phyloP scores from a whole-genome alignment of 306 rosid genomes.

The Hippophae gyantsensis region DNA sequence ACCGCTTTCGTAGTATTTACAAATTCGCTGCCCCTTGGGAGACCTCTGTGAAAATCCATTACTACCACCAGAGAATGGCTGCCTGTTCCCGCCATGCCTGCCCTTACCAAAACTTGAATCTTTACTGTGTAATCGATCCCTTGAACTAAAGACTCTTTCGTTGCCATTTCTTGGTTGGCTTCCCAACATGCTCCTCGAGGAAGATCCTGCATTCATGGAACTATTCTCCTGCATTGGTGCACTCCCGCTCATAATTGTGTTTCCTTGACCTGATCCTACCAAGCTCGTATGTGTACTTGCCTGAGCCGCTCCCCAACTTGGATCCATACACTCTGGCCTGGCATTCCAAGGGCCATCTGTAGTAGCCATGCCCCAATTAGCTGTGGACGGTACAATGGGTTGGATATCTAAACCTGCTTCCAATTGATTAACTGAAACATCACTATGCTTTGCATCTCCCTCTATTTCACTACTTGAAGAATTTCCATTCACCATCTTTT shows the following conservation, averaged over 20 bases:
- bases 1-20: slow-evolving; percentile 79
- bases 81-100: slow-evolving; percentile 52
- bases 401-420: slow-evolving; percentile 15
- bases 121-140: slow-evolving; percentile 51
- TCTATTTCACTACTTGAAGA: slow-evolving; percentile 38
- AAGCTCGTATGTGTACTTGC: slow-evolving; percentile 29
- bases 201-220: slow-evolving; percentile 24
- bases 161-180: slow-evolving; percentile 48
- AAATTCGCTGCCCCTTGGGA: slow-evolving; percentile 73
- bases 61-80: slow-evolving; percentile 34
- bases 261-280: slow-evolving; percentile 34
- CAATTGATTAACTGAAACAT: slow-evolving; percentile 48
- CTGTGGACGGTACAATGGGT: slow-evolving; percentile 30
- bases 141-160: slow-evolving; percentile 40
- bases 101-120: slow-evolving; percentile 42
- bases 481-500: slow-evolving; percentile 35
- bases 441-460: slow-evolving; percentile 36
- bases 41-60: slow-evolving; percentile 44
- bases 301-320: slow-evolving; percentile 44
- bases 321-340: slow-evolving; percentile 40
- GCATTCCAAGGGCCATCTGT: slow-evolving; percentile 49
- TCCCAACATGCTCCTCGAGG: slow-evolving; percentile 25
- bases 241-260: slow-evolving; percentile 35
- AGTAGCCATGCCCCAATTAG: slow-evolving; percentile 36
- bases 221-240: slow-evolving; percentile 35